A percentile compares a stretch with the other conserved stretches of the same genome.
phyloP scores from a whole-genome alignment of 306 rosid genomes.

The Trichosanthes cucumerina region DNA sequence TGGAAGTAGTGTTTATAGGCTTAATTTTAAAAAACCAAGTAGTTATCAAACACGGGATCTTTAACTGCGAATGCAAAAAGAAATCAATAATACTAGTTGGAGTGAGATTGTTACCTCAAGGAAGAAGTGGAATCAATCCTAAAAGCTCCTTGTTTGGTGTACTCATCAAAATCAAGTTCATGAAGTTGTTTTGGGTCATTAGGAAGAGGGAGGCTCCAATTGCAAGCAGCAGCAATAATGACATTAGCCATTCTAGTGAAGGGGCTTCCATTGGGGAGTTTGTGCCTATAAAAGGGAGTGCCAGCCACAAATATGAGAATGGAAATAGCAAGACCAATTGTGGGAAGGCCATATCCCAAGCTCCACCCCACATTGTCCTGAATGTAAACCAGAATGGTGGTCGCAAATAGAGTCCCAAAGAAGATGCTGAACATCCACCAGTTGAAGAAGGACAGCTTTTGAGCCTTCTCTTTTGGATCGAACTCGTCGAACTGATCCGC shows the following conservation, averaged over 20 bases:
- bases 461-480: constrained; percentile 54
- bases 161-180: constrained; percentile 48
- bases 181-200: constrained; percentile 39
- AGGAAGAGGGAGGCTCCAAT: constrained; percentile 50
- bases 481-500: constrained; percentile 95
- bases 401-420: constrained; percentile 73
- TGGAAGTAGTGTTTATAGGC: too few species aligned
- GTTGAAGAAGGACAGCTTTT: constrained; percentile 79
- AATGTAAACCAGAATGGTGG: constrained; percentile 62
- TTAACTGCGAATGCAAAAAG: too few species aligned
- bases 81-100: too few species aligned
- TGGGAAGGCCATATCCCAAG: constrained; percentile 79
- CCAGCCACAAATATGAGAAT: constrained; percentile 49
- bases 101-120: constrained; percentile 32
- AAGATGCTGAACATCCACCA: constrained; percentile 99
- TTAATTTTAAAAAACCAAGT: too few species aligned
- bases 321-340: constrained; percentile 60
- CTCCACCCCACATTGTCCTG: constrained; percentile 94
- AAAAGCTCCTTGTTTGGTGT: constrained; percentile 29
- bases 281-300: constrained; percentile 77
- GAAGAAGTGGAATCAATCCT: constrained; percentile 67
- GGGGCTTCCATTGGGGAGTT: constrained; percentile 32
- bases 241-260: constrained; percentile 56
- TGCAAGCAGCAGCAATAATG: constrained; percentile 47
- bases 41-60: too few species aligned